Percentiles rank a stretch among this genome's conserved stretches.
phyloP scores from a whole-genome alignment of 2,329 filamentous ascomycete species.

The Penicillium vulpinum region DNA sequence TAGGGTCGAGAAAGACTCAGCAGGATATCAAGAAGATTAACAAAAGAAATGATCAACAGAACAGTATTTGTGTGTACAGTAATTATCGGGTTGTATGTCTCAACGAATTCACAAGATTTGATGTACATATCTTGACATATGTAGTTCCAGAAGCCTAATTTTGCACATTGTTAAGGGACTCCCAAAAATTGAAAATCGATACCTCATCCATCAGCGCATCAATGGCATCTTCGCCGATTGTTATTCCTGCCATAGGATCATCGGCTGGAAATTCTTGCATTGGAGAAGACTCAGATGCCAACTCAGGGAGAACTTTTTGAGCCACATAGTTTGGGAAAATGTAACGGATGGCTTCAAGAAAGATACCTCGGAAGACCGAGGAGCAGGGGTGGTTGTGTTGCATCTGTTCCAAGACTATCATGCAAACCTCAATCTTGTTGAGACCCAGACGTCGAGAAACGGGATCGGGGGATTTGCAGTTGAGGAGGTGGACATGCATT shows the following conservation, averaged over 20 bases:
- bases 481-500: conserved; percentile 36
- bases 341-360: conserved; percentile 26
- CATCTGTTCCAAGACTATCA: conserved; percentile 35
- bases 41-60: not conserved
- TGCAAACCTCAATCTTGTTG: conserved; percentile 35
- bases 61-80: not conserved
- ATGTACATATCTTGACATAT: not conserved
- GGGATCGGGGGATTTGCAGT: conserved; percentile 25
- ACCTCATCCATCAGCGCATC: conserved; percentile 26
- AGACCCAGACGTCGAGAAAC: conserved; percentile 29
- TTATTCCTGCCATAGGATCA: not conserved
- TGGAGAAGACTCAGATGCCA: not conserved
- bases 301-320: not conserved
- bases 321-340: conserved; percentile 20
- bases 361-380: conserved; percentile 30
- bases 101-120: not conserved
- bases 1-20: too few species aligned
- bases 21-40: not conserved
- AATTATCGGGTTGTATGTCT: not conserved
- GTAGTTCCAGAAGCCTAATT: not conserved
- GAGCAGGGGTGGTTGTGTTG: conserved; percentile 32
- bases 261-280: not conserved
- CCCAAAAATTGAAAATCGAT: conserved; percentile 27
- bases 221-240: conserved; percentile 7
- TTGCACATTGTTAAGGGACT: conserved; percentile 9